phyloP scores from a whole-genome alignment of 2,329 filamentous ascomycete species.

The Neofusicoccum umdonicola region DNA sequence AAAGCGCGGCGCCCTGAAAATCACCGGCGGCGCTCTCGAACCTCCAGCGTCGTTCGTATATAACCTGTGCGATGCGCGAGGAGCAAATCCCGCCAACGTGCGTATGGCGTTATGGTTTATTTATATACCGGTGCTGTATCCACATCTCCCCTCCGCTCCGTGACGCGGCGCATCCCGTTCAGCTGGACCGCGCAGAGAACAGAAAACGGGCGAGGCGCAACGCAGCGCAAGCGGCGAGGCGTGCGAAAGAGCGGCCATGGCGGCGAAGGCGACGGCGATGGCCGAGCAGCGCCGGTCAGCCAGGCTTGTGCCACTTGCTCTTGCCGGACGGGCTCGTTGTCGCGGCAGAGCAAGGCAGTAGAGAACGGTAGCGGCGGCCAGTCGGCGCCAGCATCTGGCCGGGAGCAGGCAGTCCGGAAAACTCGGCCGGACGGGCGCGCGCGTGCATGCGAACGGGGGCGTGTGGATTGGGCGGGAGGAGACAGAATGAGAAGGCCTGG shows the following conservation, averaged over 20 bases:
- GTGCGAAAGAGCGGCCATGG: not conserved
- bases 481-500: not conserved
- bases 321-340: not conserved
- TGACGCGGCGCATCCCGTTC: not conserved
- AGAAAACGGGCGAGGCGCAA: not conserved
- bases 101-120: not conserved
- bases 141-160: not conserved
- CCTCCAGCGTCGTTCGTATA: not conserved
- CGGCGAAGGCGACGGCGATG: not conserved
- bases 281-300: not conserved
- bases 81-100: not conserved
- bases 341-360: not conserved
- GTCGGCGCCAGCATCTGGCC: not conserved
- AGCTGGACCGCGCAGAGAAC: not conserved
- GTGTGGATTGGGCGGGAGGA: not conserved
- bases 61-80: not conserved
- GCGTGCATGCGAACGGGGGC: not conserved
- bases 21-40: not conserved
- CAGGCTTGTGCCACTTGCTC: not conserved
- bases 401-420: not conserved
- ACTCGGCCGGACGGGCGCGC: not conserved
- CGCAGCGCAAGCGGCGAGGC: not conserved
- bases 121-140: slow-evolving; percentile 4
- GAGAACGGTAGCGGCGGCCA: not conserved
- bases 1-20: not conserved